Base-by-base conservation (phyloP, 1,139 yeast species). In the Suhomyces wounanorum region DNA sequence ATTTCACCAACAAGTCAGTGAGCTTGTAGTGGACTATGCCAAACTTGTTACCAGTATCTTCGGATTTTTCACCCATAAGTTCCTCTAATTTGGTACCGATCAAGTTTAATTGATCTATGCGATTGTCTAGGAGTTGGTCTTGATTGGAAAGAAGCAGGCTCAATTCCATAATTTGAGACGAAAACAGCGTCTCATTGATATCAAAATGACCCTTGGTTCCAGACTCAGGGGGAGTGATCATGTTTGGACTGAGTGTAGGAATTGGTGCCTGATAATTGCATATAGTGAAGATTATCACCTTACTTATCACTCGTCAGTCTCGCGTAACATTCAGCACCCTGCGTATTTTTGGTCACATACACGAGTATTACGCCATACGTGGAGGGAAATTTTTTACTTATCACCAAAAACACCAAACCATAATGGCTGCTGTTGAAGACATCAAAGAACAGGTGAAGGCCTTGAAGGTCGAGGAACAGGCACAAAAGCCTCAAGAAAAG, bases 401-500 rank as follows among this genome's bases (percentile, higher is more conserved):
- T 4, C 40, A 35, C 44, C 28, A n/a, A 33, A 33, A 14, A 14
- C 37, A 14, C 18, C 37, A 33, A 33, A 30, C 44, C 33, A 48
- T 23, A 39, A 58, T 57, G 60, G 53, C 57, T 28, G 52, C 57
- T 36, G 57, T 49, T 31, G 60, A 56, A 40, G 50, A 54, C 37
- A 69, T 82, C 53, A 75, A 75, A 53, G 77, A 81, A 55, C 77
- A 83, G 65, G 84, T 84, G 50, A 81, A 80, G 57, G 72, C 78
- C 54, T 69, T 84, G 66, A 70, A 82, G 48, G 72, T 83, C 43
- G 35, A 26, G 17, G 40, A 43, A 62, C 68, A 50, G 79, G 72
- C 45, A 56, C 49, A 52, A 39, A 67, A 48, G 52, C 57, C 53
- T 44, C 68, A 52, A 59, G 50, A 42, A 36, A 47, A 41, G 52